Percentiles rank a stretch among this genome's conserved stretches.
Conservation (phyloP, 2,329 filamentous ascomycete genomes). For the Monascus ruber region DNA sequence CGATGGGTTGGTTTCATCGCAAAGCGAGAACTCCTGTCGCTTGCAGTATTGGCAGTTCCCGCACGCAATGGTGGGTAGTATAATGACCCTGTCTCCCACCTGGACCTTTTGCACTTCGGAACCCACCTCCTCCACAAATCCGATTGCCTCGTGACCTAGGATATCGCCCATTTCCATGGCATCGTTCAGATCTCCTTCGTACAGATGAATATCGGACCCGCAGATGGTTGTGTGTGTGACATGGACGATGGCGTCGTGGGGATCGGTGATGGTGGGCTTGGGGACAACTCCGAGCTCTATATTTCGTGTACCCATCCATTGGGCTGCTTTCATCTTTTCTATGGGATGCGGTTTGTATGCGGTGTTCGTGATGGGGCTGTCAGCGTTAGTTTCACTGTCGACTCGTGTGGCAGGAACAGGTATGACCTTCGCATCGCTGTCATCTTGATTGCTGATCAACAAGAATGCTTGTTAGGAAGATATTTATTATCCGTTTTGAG, state of each 20-base stretch:
- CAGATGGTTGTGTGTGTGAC: constrained; percentile 24
- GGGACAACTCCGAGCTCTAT: constrained; percentile 21
- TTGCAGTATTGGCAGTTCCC: constrained; percentile 20
- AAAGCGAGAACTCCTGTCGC: constrained; percentile 20
- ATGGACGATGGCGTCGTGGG: constrained; percentile 21
- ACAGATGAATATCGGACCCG: constrained; percentile 23
- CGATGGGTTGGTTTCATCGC: constrained; percentile 19
- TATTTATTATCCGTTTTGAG: not conserved
- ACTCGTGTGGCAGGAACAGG: not conserved
- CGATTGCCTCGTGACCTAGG: constrained; percentile 20
- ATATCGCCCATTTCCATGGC: constrained; percentile 18
- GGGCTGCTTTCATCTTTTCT: constrained; percentile 19
- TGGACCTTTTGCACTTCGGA: constrained; percentile 10
- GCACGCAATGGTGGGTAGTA: constrained; percentile 20
- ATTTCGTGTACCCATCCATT: constrained; percentile 17
- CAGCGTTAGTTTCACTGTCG: not conserved
- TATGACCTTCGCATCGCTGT: not conserved
- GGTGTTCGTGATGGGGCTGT: constrained; percentile 10
- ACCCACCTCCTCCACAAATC: constrained; percentile 17
- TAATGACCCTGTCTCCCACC: constrained; percentile 18
- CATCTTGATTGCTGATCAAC: not conserved
- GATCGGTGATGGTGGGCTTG: constrained; percentile 21
- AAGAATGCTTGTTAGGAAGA: no score
- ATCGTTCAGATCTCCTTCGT: constrained; percentile 17
- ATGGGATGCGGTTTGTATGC: constrained; percentile 17